These are phyloP conservation scores for Fonsecaea erecta DNA, from an alignment of 2,329 filamentous ascomycete genomes.

Conservation along the genomic window DNA sequence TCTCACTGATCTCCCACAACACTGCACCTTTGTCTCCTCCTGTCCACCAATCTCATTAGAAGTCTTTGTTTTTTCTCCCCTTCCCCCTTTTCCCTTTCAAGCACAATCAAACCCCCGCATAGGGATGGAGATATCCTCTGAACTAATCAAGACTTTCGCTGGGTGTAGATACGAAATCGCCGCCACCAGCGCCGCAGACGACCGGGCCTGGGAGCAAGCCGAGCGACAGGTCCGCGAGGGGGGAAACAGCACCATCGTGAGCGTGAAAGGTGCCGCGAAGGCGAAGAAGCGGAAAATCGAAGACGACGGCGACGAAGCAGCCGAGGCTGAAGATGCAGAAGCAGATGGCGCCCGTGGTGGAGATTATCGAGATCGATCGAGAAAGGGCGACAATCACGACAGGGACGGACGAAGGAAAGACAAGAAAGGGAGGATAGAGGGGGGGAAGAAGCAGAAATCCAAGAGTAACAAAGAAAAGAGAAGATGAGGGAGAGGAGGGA, in stretches of 20 bases:
- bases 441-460: slow-evolving; percentile 43
- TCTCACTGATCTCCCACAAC: not conserved
- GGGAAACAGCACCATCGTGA: slow-evolving; percentile 67
- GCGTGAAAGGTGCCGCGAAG: slow-evolving; percentile 76
- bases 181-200: slow-evolving; percentile 49
- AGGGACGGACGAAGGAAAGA: not conserved
- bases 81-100: not conserved
- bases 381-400: not conserved
- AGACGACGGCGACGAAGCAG: slow-evolving; percentile 56
- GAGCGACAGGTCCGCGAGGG: slow-evolving; percentile 74
- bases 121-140: slow-evolving; percentile 35
- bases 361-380: not conserved
- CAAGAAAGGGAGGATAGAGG: slow-evolving; percentile 35
- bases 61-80: not conserved
- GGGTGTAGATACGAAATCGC: slow-evolving; percentile 51
- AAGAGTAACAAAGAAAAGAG: slow-evolving; percentile 27
- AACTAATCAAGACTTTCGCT: slow-evolving; percentile 46
- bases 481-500: not conserved
- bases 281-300: slow-evolving; percentile 72
- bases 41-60: not conserved
- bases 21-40: not conserved
- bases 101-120: not conserved
- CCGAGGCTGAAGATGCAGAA: slow-evolving; percentile 48
- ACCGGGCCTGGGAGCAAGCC: slow-evolving; percentile 60
- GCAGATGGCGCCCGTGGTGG: slow-evolving; percentile 38